Evolutionary conservation across 2,329 filamentous ascomycete species (phyloP).

Genomic region (Penicillium aurantiogriseum): DNA sequence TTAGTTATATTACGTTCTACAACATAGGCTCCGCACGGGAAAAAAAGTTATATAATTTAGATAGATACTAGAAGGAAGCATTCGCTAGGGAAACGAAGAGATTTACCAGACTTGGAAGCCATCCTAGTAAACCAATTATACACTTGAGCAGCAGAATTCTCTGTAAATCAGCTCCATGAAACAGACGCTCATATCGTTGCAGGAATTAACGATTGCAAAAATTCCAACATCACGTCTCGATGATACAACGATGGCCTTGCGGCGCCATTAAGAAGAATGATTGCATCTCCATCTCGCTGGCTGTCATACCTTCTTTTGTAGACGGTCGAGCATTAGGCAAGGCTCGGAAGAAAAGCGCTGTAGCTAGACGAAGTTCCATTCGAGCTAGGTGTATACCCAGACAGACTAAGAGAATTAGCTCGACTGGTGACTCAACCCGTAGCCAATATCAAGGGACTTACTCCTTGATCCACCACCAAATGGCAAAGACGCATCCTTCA

Average conservation of each 20-base stretch:
- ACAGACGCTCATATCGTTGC: not conserved
- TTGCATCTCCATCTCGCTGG: conserved; percentile 45
- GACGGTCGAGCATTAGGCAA: conserved; percentile 27
- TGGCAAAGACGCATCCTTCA: conserved; percentile 62
- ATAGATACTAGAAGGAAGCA: not conserved
- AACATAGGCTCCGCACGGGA: not conserved
- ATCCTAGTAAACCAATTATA: not conserved
- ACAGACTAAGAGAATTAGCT: conserved; percentile 48
- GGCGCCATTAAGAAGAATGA: conserved; percentile 48
- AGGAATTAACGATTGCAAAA: not conserved
- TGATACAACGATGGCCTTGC: conserved; percentile 43
- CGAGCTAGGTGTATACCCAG: conserved; percentile 66
- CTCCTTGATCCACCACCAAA: conserved; percentile 67
- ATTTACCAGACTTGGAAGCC: not conserved
- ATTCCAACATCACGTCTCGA: conserved; percentile 22
- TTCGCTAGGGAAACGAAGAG: not conserved
- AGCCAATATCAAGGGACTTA: conserved; percentile 11
- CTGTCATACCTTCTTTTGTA: conserved; percentile 24
- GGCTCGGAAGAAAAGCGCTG: conserved; percentile 52
- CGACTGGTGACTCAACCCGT: not conserved
- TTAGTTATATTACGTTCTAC: not conserved
- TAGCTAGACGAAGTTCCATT: conserved; percentile 55
- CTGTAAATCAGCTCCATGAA: not conserved
- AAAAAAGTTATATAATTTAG: not conserved
- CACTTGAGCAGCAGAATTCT: not conserved